A percentile compares a stretch with the other conserved stretches of the same genome.
phyloP scores from a whole-genome alignment of 345 rosid species.

The Eutrema yunnanense region DNA sequence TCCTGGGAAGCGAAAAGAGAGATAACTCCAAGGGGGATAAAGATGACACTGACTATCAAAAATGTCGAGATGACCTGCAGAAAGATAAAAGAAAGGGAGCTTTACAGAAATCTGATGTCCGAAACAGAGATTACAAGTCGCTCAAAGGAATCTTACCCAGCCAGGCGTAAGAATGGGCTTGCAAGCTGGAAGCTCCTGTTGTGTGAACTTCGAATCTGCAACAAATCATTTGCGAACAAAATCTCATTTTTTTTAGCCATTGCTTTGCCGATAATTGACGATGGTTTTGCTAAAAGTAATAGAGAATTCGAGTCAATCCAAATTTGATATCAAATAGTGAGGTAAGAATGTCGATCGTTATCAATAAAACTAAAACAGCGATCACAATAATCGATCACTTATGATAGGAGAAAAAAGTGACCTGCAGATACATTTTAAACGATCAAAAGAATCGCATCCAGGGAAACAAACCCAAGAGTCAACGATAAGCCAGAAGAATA shows the following conservation, averaged over 20 bases:
- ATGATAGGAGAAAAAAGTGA: background rate
- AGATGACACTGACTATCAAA: slow-evolving; percentile 83
- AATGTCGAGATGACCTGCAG: slow-evolving; percentile 83
- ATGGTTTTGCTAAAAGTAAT: too few species aligned
- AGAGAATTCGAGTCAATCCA: background rate
- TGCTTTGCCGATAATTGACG: background rate
- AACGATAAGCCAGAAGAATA: background rate
- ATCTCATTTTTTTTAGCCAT: background rate
- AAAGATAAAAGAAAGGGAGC: background rate
- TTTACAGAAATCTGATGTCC: background rate
- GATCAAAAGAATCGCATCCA: background rate
- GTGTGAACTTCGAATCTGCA: slow-evolving; percentile 92
- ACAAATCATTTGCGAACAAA: slow-evolving; percentile 1
- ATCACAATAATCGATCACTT: background rate
- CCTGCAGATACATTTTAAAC: background rate
- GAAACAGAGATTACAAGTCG: background rate
- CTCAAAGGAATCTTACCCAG: slow-evolving; percentile 53
- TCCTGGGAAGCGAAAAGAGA: slow-evolving; percentile 82
- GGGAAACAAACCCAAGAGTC: slow-evolving; percentile 4
- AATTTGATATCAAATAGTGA: background rate
- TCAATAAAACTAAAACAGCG: background rate
- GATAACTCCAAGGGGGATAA: slow-evolving; percentile 94
- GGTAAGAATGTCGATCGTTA: background rate
- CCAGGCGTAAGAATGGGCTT: slow-evolving; percentile 97
- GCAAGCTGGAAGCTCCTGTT: slow-evolving; percentile 99